These are phyloP conservation scores for Ascosphaera apis DNA, from an alignment of 2,329 filamentous ascomycete species.

Conservation along the genomic window DNA sequence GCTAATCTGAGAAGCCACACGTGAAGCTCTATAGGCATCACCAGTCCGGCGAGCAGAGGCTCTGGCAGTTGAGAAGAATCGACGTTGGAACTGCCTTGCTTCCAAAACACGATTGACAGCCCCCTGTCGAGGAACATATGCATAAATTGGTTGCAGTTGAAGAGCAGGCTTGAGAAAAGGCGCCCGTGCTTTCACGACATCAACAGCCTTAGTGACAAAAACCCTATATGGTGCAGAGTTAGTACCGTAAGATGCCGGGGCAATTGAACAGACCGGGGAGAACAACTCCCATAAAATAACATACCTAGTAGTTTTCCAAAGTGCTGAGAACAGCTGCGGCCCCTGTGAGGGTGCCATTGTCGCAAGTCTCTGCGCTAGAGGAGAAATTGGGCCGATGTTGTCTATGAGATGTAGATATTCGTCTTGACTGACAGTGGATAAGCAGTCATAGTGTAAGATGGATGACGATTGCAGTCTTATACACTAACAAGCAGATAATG, in stretches of 20 bases:
- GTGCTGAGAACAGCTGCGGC: slow-evolving; percentile 26
- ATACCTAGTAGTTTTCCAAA: slow-evolving; percentile 25
- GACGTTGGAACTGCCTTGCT: slow-evolving; percentile 39
- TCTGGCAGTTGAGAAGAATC: slow-evolving; percentile 37
- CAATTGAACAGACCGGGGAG: too few species aligned
- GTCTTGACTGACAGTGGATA: too few species aligned
- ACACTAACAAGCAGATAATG: too few species aligned
- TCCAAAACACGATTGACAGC: slow-evolving; percentile 37
- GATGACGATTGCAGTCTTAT: too few species aligned
- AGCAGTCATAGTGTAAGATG: too few species aligned
- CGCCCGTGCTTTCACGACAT: slow-evolving; percentile 19
- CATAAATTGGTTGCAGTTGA: slow-evolving; percentile 36
- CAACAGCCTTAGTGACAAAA: slow-evolving; percentile 24
- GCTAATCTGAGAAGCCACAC: slow-evolving; percentile 31
- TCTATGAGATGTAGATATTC: too few species aligned
- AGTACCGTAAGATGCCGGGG: slow-evolving; percentile 3
- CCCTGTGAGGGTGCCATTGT: slow-evolving; percentile 25
- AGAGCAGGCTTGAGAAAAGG: slow-evolving; percentile 18
- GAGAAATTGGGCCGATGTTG: too few species aligned
- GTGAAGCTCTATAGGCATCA: slow-evolving; percentile 31
- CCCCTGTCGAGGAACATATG: slow-evolving; percentile 32
- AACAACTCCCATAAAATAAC: too few species aligned
- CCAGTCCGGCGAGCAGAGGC: slow-evolving; percentile 24
- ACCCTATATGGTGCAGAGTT: slow-evolving; percentile 17
- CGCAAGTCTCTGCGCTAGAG: slow-evolving; percentile 6